Evolutionary conservation across 1,284 basidiomycete species (phyloP), one percentile per base, ranked within the genome.

Genomic region (Boletus mariae): DNA sequence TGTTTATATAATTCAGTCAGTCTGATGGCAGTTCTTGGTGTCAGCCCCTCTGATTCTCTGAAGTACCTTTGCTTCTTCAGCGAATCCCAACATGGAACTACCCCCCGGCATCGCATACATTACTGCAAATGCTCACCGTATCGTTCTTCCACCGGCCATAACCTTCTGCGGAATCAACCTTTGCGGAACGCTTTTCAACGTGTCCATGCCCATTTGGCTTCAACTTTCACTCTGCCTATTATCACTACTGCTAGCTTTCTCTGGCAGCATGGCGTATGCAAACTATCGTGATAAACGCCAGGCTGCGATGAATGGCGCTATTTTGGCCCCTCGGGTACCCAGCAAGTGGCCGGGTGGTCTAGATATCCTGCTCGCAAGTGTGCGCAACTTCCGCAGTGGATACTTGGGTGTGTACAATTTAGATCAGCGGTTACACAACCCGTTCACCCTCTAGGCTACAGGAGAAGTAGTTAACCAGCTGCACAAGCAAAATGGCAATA

Each of bases 341-440:
- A 70, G 66, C 53, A 67, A 55, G 25, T 67, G 62, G 57, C 70
- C 71, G 4, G 71, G 67, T 17, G 65, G 67, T 8, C 34, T 77
- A 11, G 65, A 68, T 40, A 55, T 64, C 2, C 52, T 76, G 0
- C 31, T 66, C 10, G 28, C 47, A 5, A 57, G 45, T 7, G n/a
- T 68, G 7, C 46, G 45, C 11, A 67, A 68, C 45, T 56, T 68
- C 29, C 63, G 60, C 13, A 47, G 45, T 13, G 69, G 68, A 7
- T 74, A 72, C 59, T 62, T 73, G 31, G 74, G 73, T 70, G 43
- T 28, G 66, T 51, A 56, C 40, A 7, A 38, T n/a, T 15, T 35
- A 11, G 25, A 29, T 40, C 13, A 10, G n/a, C 32, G 8, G 15
- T 23, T 23, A 7, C 12, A 47, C 34, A 7, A 10, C 40, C 34